Base-by-base conservation (phyloP, 805 yeast species). In the Pichia rugopelliculosa region DNA sequence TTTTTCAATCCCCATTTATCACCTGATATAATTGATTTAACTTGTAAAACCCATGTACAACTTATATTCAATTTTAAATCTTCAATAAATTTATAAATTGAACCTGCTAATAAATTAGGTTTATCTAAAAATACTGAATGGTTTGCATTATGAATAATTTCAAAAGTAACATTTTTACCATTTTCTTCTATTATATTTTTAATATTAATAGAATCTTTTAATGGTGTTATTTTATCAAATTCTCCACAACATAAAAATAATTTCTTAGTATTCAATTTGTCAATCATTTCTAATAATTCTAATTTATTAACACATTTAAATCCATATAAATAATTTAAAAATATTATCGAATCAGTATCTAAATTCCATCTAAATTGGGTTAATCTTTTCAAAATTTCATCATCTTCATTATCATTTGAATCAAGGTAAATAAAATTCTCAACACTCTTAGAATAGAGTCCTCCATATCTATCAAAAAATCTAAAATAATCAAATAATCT, bases 1-100 rank as follows among this genome's bases (percentile, higher is more conserved):
- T 84, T 85, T 62, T 84, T 84, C 53, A 85, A 64, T 21, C 88
- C 86, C 91, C 91, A 85, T 63, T 85, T 84, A 56, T 78, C 84
- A 2, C 84, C 84, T 23, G 79, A 74, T 13, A 79, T 72, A 45
- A 77, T 73, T 3, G 85, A 85, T 56, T 79, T 76, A 17, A 79
- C 71, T 52, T 76, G 72, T 45, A 84, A 69, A 42, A 82, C 87
- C 90, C 90, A 84, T 2, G 85, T 76, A 23, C 84, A 77, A 20
- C 81, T 77, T 33, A 85, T 70, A 54, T 80, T 75, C 43, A 76
- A 65, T 2, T 70, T 59, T 23, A 71, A 63, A 44, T 56, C 66
- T 47, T 74, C 77, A 15, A 84, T 57, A 57, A 82, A 86, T 54
- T 77, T 74, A 47, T 79, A 70, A 8, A 84, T 67, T 34, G 77